Percentiles rank a stretch among this genome's conserved stretches.
Conservation (phyloP, 2,329 filamentous ascomycete genomes). For the Verticillium nubilum region DNA sequence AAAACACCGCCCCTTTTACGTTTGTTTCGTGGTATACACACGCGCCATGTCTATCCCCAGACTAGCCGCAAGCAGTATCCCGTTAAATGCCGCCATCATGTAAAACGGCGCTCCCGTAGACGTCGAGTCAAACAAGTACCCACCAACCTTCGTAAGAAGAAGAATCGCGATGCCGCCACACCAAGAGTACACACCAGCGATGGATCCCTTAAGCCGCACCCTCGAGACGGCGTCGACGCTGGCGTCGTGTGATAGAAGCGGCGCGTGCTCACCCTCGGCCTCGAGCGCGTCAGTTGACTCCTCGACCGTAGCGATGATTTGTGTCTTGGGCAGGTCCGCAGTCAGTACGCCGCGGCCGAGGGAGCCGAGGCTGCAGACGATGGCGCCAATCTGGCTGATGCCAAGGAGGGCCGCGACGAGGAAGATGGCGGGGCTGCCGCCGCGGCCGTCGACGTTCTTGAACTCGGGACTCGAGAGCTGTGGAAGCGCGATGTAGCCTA, state of each 20-base stretch:
- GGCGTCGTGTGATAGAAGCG: conserved; percentile 26
- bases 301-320: conserved; percentile 16
- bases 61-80: conserved; percentile 55
- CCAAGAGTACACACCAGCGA: conserved; percentile 90
- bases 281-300: conserved; percentile 16
- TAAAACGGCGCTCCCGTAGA: conserved; percentile 81
- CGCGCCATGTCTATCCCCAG: conserved; percentile 43
- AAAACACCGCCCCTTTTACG: neutral
- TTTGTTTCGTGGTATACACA: conserved; percentile 20
- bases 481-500: conserved; percentile 74
- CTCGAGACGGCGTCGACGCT: conserved; percentile 33
- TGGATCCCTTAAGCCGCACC: conserved; percentile 76
- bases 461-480: conserved; percentile 73
- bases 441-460: conserved; percentile 54
- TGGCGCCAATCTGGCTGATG: conserved; percentile 90
- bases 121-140: conserved; percentile 73
- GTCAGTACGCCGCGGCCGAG: conserved; percentile 74
- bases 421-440: conserved; percentile 66
- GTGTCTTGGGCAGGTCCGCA: conserved; percentile 30
- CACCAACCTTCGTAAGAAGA: conserved; percentile 85
- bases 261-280: conserved; percentile 35
- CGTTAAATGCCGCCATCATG: conserved; percentile 90
- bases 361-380: conserved; percentile 90
- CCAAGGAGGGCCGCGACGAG: conserved; percentile 75
- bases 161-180: conserved; percentile 87